phyloP scores from a whole-genome alignment of 257 asterid genomes.

The Apocynum venetum region DNA sequence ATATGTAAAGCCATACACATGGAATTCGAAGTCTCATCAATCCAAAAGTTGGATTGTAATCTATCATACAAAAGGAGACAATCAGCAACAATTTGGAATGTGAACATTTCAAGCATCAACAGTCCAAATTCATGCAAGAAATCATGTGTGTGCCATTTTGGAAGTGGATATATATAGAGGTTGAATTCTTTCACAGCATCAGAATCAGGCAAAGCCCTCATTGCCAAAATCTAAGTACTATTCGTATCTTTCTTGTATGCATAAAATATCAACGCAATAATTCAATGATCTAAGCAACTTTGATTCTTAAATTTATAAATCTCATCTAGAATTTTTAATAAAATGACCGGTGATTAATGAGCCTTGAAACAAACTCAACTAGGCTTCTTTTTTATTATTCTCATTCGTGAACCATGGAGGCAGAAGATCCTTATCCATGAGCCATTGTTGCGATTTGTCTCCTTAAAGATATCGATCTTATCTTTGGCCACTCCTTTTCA shows the following conservation, averaged over 20 bases:
- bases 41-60: not conserved
- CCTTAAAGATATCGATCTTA: too few species aligned
- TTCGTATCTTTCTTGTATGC: not conserved
- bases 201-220: not conserved
- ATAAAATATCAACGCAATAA: too few species aligned
- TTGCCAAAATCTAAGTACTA: not conserved
- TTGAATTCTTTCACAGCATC: not conserved
- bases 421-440: not conserved
- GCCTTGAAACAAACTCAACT: too few species aligned
- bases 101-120: not conserved
- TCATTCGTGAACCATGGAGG: not conserved
- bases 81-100: not conserved
- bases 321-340: too few species aligned
- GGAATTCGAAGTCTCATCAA: not conserved
- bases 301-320: too few species aligned
- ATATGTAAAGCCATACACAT: not conserved
- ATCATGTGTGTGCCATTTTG: not conserved
- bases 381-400: too few species aligned
- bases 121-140: not conserved
- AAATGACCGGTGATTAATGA: too few species aligned
- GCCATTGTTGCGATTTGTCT: not conserved
- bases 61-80: not conserved
- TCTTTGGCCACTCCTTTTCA: too few species aligned
- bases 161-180: not conserved
- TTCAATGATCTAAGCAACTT: too few species aligned